A percentile compares a stretch with the other conserved stretches of the same genome.
These are phyloP conservation scores for Cyclotella sp. DNA, from an alignment of 108 stramenopile genomes.

Conservation along the genomic window DNA sequence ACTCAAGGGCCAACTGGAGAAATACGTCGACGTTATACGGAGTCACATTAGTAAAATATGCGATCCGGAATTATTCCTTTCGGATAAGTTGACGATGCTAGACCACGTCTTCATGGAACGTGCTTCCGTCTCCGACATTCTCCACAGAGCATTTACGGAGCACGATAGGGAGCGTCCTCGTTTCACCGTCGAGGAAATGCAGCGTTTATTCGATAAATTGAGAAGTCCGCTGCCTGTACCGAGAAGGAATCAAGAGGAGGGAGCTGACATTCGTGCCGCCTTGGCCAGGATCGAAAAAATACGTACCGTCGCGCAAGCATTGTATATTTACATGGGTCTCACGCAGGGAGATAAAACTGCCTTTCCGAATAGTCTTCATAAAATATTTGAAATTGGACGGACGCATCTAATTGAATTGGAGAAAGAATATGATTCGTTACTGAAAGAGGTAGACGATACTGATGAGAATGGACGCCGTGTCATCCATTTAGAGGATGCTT, in stretches of 20 bases:
- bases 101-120: conserved; percentile 50
- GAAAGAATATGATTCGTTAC: conserved; percentile 25
- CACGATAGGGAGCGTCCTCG: conserved; percentile 49
- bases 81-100: conserved; percentile 57
- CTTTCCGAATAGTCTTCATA: conserved; percentile 28
- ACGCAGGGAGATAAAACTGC: conserved; percentile 15
- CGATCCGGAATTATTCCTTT: conserved; percentile 71
- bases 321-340: conserved; percentile 36
- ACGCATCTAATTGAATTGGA: conserved; percentile 28
- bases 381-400: conserved; percentile 15
- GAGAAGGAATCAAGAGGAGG: conserved; percentile 36
- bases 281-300: conserved; percentile 42
- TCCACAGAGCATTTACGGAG: conserved; percentile 19
- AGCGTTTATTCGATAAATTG: conserved; percentile 28
- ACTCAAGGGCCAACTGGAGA: conserved; percentile 62
- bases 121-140: neutral
- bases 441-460: conserved; percentile 33
- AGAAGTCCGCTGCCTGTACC: conserved; percentile 36
- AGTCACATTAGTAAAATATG: conserved; percentile 70
- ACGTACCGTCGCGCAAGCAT: conserved; percentile 30
- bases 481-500: conserved; percentile 78
- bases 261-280: conserved; percentile 24
- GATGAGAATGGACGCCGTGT: conserved; percentile 24
- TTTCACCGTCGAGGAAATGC: conserved; percentile 52
- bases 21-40: conserved; percentile 70